Evolutionary conservation across 768 basidiomycete genomes (phyloP), one percentile per base, ranked within the genome.

Genomic region (Hypholoma sublateritium): DNA sequence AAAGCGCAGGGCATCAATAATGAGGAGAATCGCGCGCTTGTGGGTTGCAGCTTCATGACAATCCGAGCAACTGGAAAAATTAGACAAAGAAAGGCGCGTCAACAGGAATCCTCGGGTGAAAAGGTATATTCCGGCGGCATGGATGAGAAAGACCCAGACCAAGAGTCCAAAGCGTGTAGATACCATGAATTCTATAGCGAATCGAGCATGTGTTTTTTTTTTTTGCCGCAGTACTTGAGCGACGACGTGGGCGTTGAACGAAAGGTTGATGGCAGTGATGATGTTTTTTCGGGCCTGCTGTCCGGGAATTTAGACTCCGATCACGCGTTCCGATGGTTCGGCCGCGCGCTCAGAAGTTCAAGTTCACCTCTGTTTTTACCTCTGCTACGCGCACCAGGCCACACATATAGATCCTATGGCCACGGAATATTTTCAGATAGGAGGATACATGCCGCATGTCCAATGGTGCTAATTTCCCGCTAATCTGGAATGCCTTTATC

Each of bases 101-200:
- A 93, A 79, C 25, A 99, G 86, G 71, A 98, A 99, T 8, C 97
- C 97, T 21, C 87, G 81, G 0, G 91, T 92, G 73, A 97, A 98
- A 53, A 96, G 84, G 69, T 90, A 92, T 24, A 98, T 85, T 13
- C 89, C 93, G 24, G 85, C 78, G 44, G 87, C 64, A 63, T 98
- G 95, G 24, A 91, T 69, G 46, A 85, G 71, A 56, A 80, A 77
- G 21, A 94, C 72, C 81, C 85, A 88, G 51, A 82, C 56, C 13
- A 89, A 67, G 39, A 66, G 61, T 9, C 49, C 42, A 39, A 65
- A 36, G 22, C 61, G 61, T 11, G 48, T 41, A 5, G 28, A 6
- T 32, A 32, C 28, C 28, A 32, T 32, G 5, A 32, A 32, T 32
- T 32, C 28, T 32, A 32, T 3, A 5, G 28, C 5, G 2, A 7